Evolutionary conservation across 306 rosid species (phyloP).

Genomic region (Spatholobus suberectus): DNA sequence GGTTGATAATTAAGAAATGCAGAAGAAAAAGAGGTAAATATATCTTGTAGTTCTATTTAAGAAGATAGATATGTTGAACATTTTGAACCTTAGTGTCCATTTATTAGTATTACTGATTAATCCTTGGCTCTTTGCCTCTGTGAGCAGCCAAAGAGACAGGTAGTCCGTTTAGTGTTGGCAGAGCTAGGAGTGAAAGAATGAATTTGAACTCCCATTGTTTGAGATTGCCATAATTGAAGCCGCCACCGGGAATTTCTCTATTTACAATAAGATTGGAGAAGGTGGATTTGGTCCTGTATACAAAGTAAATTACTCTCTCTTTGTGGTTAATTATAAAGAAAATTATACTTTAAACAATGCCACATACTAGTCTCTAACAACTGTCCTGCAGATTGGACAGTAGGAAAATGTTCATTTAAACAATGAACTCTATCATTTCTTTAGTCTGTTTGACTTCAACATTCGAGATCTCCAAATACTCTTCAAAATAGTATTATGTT

Average conservation of each 20-base stretch:
- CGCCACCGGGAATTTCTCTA: conserved; percentile 51
- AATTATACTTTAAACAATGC: not conserved
- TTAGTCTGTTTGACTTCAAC: not conserved
- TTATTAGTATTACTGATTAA: not conserved
- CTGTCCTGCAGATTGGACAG: not conserved
- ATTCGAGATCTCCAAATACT: not conserved
- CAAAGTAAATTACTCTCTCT: conserved; percentile 45
- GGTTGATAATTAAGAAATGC: conserved; percentile 47
- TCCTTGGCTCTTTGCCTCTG: not conserved
- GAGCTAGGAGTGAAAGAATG: conserved; percentile 31
- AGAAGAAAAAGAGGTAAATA: conserved; percentile 46
- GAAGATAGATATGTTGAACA: not conserved
- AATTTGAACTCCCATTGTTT: conserved; percentile 48
- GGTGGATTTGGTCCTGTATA: conserved; percentile 64
- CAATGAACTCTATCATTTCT: not conserved
- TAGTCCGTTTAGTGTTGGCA: conserved; percentile 30
- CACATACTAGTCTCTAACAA: not conserved
- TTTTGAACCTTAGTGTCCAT: not conserved
- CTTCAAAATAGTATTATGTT: not conserved
- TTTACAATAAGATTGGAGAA: conserved; percentile 57
- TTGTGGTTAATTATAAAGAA: not conserved
- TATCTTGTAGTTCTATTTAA: not conserved
- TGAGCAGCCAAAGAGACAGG: conserved; percentile 18
- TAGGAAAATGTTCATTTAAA: not conserved
- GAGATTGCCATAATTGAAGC: conserved; percentile 54